Conservation (phyloP, 116 monocot species). For the Iris pallida region DNA sequence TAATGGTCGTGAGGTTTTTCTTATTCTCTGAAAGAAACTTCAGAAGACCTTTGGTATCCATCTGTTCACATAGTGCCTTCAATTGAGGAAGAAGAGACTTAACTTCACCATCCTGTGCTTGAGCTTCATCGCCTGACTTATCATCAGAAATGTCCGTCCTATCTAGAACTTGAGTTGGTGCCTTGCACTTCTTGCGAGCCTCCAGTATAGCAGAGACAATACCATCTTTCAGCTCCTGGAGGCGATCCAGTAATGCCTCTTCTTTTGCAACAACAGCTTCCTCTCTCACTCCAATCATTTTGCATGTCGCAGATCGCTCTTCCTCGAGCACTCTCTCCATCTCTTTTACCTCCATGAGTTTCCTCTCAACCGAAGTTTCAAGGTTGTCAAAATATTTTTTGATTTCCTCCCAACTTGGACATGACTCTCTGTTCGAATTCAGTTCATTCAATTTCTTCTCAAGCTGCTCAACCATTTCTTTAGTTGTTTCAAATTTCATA, state of each 20-base stretch:
- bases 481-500: conserved; percentile 18
- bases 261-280: conserved; percentile 41
- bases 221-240: conserved; percentile 57
- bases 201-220: conserved; percentile 47
- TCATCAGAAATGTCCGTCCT: conserved; percentile 31
- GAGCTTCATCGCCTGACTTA: conserved; percentile 21
- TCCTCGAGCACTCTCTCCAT: conserved; percentile 39
- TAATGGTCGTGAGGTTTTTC: conserved; percentile 30
- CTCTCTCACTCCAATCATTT: conserved; percentile 40
- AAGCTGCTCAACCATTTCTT: conserved; percentile 45
- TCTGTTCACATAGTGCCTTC: conserved; percentile 64
- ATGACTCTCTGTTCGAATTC: conserved; percentile 36
- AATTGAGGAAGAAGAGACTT: conserved; percentile 31
- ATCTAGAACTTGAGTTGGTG: conserved; percentile 16
- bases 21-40: conserved; percentile 56
- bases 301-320: conserved; percentile 27
- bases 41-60: conserved; percentile 64
- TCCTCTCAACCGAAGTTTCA: conserved; percentile 33
- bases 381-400: conserved; percentile 37
- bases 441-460: conserved; percentile 36
- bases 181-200: conserved; percentile 44
- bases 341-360: conserved; percentile 33
- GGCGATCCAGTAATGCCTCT: conserved; percentile 28
- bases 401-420: conserved; percentile 37
- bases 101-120: conserved; percentile 1